Evolutionary conservation across 129 eudicot species (phyloP).

Genomic region (Helianthus tuberosus): DNA sequence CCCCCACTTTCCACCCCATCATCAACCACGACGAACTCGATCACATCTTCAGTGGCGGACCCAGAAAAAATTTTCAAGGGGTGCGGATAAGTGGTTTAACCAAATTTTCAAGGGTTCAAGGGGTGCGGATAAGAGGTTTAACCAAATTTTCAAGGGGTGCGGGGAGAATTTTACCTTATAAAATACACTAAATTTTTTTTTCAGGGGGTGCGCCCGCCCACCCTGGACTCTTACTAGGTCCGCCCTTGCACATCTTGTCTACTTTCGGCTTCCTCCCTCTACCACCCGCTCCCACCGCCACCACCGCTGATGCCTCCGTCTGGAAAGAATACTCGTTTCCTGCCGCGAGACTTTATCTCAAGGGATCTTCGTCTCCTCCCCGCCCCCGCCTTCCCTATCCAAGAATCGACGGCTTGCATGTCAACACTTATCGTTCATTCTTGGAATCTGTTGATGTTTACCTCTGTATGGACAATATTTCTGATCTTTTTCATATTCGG

Average conservation of each 20-base stretch:
- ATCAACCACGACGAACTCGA: slow-evolving; percentile 52
- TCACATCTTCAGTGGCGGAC: too few species aligned
- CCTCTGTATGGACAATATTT: slow-evolving; percentile 36
- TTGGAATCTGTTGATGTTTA: slow-evolving; percentile 41
- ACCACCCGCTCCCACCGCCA: neutral
- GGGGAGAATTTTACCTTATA: too few species aligned
- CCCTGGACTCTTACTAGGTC: too few species aligned
- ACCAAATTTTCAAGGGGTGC: too few species aligned
- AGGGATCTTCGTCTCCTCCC: slow-evolving; percentile 28
- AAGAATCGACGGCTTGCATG: slow-evolving; percentile 54
- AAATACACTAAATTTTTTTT: too few species aligned
- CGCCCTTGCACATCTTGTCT: too few species aligned
- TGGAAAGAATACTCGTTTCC: slow-evolving; percentile 51
- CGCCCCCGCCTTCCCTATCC: slow-evolving; percentile 54
- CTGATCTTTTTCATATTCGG: slow-evolving; percentile 58
- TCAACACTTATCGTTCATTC: slow-evolving; percentile 38
- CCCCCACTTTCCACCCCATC: slow-evolving; percentile 53
- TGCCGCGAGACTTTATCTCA: slow-evolving; percentile 23
- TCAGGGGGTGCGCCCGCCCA: too few species aligned
- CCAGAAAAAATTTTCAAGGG: too few species aligned
- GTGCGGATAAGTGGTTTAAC: too few species aligned
- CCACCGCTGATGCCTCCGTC: neutral
- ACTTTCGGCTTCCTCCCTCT: slow-evolving; percentile 47
- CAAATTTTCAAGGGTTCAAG: too few species aligned
- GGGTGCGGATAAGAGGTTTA: too few species aligned